Conservation (phyloP, 106 monocot genomes). For the Dioscorea dumetorum region DNA sequence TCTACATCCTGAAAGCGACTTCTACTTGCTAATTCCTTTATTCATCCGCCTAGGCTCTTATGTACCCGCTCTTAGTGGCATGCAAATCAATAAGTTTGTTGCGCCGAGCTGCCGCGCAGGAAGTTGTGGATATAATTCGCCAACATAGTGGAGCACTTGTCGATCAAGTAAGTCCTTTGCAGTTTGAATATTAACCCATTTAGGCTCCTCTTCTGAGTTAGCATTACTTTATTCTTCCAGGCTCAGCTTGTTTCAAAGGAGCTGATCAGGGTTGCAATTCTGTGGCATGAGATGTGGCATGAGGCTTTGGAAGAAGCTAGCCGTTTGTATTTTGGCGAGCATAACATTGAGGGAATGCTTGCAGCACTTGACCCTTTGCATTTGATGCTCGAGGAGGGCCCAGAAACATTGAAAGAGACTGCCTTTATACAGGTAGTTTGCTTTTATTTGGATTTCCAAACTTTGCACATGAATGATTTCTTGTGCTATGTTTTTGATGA, state of each 20-base stretch:
- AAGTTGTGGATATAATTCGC: conserved; percentile 97
- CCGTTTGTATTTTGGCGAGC: conserved; percentile 97
- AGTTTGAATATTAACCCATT: too few relatives aligned
- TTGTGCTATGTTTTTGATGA: too few relatives aligned
- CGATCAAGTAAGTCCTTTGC: conserved; percentile 55
- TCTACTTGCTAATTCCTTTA: background rate
- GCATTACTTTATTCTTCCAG: conserved; percentile 26
- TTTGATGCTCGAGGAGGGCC: conserved; percentile 73
- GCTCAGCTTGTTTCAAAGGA: conserved; percentile 99
- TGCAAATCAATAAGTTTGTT: conserved; percentile 96
- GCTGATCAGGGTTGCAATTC: conserved; percentile 92
- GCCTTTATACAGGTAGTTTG: conserved; percentile 81
- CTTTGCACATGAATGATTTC: background rate
- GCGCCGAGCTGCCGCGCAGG: conserved; percentile 84
- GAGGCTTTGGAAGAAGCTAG: conserved; percentile 99
- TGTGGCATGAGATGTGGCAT: conserved; percentile 99
- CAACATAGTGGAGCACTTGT: conserved; percentile 94
- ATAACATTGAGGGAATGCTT: conserved; percentile 97
- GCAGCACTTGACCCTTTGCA: conserved; percentile 81
- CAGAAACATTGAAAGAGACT: conserved; percentile 78
- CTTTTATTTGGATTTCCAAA: background rate
- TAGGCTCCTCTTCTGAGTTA: conserved; percentile 1
- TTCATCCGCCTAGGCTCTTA: conserved; percentile 58
- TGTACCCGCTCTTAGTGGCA: conserved; percentile 96
- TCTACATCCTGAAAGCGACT: background rate